A percentile compares a stretch with the other conserved stretches of the same genome.
These are phyloP conservation scores for Citrullus mucosospermus DNA, from an alignment of 306 rosid species.

Conservation along the genomic window DNA sequence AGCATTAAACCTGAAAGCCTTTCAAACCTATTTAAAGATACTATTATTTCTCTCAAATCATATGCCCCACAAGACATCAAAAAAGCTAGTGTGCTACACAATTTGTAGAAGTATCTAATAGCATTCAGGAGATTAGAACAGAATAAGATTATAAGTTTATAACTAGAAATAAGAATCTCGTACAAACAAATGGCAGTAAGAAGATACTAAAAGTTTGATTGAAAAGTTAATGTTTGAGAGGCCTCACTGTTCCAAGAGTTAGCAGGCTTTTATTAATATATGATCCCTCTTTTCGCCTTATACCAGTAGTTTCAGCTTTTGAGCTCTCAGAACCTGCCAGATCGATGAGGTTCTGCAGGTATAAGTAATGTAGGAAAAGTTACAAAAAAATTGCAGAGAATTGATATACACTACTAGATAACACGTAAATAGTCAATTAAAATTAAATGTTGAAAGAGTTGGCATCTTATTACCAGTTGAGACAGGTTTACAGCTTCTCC, in stretches of 20 bases:
- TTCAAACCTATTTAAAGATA: too few relatives aligned
- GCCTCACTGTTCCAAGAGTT: constrained; percentile 98
- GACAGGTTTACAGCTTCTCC: constrained; percentile 92
- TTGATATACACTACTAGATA: constrained; percentile 8
- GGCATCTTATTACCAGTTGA: constrained; percentile 55
- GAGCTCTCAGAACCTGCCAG: constrained; percentile 99
- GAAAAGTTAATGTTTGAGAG: constrained; percentile 28
- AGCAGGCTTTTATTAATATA: constrained; percentile 93
- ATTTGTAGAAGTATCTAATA: not conserved
- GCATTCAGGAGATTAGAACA: not conserved
- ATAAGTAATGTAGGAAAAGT: constrained; percentile 35
- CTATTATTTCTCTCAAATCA: too few relatives aligned
- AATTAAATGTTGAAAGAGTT: not conserved
- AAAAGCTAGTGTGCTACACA: too few relatives aligned
- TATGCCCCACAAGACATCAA: too few relatives aligned
- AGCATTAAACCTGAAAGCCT: too few relatives aligned
- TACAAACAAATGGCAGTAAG: not conserved
- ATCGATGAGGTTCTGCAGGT: constrained; percentile 97
- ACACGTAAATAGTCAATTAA: constrained; percentile 8
- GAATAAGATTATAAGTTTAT: not conserved
- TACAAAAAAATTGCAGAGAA: constrained; percentile 15
- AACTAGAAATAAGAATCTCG: not conserved
- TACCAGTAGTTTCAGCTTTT: constrained; percentile 96
- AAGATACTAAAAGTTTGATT: not conserved
- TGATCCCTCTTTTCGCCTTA: constrained; percentile 97